Evolutionary conservation across 1,139 yeast species (phyloP).

Genomic region (Saccharomyces hybrid): DNA sequence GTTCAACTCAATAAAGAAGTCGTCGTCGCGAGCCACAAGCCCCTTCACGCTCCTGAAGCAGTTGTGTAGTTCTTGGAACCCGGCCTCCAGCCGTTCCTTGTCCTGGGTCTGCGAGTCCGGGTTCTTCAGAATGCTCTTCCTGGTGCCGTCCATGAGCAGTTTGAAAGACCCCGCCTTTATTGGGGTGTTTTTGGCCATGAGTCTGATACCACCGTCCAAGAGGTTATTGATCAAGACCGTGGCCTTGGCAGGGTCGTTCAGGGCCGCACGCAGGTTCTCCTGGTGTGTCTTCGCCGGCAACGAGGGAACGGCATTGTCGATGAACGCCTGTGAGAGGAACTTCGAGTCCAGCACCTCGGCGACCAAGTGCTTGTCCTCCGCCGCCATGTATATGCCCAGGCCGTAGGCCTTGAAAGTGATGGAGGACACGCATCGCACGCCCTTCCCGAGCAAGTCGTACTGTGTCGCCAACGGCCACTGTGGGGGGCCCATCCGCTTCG

Average conservation of each 20-base stretch:
- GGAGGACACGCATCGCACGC: conserved; percentile 74
- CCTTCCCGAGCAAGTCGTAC: conserved; percentile 58
- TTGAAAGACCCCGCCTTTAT: conserved; percentile 78
- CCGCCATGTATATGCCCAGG: conserved; percentile 63
- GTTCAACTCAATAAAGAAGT: conserved; percentile 40
- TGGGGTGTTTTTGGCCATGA: conserved; percentile 69
- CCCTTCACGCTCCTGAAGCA: conserved; percentile 4
- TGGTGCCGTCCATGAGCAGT: conserved; percentile 79
- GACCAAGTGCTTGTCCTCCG: conserved; percentile 44
- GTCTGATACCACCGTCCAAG: conserved; percentile 47
- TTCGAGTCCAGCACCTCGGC: conserved; percentile 38
- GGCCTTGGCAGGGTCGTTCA: conserved; percentile 49
- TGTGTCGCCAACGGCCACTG: conserved; percentile 14
- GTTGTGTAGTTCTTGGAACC: conserved; percentile 4
- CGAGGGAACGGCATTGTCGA: conserved; percentile 19
- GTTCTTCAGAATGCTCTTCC: conserved; percentile 31
- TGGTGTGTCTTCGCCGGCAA: conserved; percentile 26
- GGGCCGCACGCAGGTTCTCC: conserved; percentile 47
- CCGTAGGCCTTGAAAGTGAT: conserved; percentile 74
- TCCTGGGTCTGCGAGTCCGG: conserved; percentile 2
- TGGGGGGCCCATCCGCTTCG: conserved; percentile 25
- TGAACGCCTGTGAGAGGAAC: conserved; percentile 30
- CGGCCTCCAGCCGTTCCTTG: background rate
- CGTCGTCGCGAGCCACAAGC: conserved; percentile 6
- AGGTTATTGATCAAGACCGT: conserved; percentile 45